Percentiles rank a stretch among this genome's conserved stretches.
phyloP scores from a whole-genome alignment of 2,329 filamentous ascomycete species.

The Xylaria digitata region DNA sequence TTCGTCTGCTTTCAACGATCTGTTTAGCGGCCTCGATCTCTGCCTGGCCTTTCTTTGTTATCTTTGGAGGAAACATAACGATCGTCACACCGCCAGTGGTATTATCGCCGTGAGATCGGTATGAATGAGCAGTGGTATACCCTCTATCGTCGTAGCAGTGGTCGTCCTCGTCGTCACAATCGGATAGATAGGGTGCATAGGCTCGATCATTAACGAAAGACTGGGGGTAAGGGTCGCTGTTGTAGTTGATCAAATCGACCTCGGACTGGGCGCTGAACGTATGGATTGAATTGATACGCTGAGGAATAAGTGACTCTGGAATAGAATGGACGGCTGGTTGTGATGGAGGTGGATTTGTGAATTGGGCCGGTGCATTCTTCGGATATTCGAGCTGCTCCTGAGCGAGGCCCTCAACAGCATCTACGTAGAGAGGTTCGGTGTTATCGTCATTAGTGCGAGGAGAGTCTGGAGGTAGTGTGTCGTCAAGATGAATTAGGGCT shows the following conservation, averaged over 20 bases:
- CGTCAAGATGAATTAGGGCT: conserved; percentile 15
- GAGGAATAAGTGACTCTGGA: conserved; percentile 22
- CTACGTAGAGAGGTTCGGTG: conserved; percentile 57
- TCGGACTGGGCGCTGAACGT: conserved; percentile 20
- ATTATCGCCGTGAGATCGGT: conserved; percentile 76
- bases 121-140: conserved; percentile 80
- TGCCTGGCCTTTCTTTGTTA: conserved; percentile 74
- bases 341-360: conserved; percentile 11
- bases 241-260: conserved; percentile 17
- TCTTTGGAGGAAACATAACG: conserved; percentile 75
- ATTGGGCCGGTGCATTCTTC: conserved; percentile 19
- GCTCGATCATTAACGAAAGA: conserved; percentile 54
- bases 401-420: conserved; percentile 58
- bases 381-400: conserved; percentile 31
- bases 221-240: conserved; percentile 15
- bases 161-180: conserved; percentile 82
- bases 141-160: conserved; percentile 72
- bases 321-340: conserved; percentile 25
- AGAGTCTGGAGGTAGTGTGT: conserved; percentile 6
- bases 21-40: conserved; percentile 76
- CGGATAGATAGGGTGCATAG: conserved; percentile 52
- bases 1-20: conserved; percentile 74
- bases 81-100: conserved; percentile 64
- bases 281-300: conserved; percentile 5
- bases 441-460: conserved; percentile 52